A percentile compares a stretch with the other conserved stretches of the same genome.
phyloP scores from a whole-genome alignment of 202 grass and related monocot species.

The Panicum virgatum region DNA sequence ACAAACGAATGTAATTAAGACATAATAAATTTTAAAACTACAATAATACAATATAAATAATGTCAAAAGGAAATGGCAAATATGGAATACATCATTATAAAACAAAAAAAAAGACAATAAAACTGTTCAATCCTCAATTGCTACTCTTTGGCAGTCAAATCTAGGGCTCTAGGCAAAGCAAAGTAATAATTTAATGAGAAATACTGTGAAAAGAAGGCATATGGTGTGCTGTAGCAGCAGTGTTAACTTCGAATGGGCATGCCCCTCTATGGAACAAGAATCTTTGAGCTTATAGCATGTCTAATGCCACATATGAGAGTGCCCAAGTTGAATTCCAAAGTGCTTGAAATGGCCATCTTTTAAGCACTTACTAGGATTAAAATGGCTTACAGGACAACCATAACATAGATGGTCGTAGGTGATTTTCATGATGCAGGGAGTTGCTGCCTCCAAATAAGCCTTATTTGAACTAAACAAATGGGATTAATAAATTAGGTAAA shows the following conservation, averaged over 20 bases:
- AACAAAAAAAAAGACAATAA: background rate
- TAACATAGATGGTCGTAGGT: background rate
- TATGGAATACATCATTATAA: background rate
- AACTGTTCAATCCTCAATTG: background rate
- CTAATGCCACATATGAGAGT: background rate
- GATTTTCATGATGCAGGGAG: background rate
- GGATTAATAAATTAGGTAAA: background rate
- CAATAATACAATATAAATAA: constrained; percentile 25
- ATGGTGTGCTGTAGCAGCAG: background rate
- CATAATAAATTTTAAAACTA: constrained; percentile 17
- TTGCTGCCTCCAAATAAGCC: background rate
- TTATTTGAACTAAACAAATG: background rate
- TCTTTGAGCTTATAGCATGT: background rate
- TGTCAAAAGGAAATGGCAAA: background rate
- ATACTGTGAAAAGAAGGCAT: background rate
- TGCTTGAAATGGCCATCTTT: background rate
- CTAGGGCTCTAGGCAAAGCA: no score
- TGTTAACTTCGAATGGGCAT: background rate
- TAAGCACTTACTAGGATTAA: constrained; percentile 7
- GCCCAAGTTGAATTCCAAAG: background rate
- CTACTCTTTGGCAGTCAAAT: no score
- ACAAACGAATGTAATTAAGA: constrained; percentile 12
- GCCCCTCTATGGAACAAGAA: background rate
- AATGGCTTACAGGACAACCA: background rate
- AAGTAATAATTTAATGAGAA: background rate